These are phyloP conservation scores for Xylariaceae sp. DNA, from an alignment of 2,329 filamentous ascomycete genomes.

Conservation along the genomic window DNA sequence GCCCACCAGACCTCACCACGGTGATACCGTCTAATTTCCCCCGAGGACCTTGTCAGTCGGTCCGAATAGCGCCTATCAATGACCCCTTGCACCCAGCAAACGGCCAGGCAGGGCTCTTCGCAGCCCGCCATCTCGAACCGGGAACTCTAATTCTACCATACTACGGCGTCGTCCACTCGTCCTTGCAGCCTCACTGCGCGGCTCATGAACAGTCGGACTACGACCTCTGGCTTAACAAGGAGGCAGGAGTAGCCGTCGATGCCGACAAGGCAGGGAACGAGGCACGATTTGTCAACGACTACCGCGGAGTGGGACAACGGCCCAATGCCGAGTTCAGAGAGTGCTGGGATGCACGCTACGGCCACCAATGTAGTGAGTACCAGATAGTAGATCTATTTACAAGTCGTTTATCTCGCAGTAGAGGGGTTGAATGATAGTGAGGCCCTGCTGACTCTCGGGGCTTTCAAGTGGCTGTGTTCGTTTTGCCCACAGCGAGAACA, in stretches of 20 bases:
- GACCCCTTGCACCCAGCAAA: constrained; percentile 49
- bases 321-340: constrained; percentile 56
- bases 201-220: constrained; percentile 50
- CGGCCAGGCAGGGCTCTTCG: constrained; percentile 57
- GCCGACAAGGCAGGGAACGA: constrained; percentile 56
- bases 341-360: constrained; percentile 48
- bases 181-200: constrained; percentile 24
- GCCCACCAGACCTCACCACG: constrained; percentile 24
- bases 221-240: constrained; percentile 58
- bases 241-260: constrained; percentile 54
- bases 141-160: constrained; percentile 57
- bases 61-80: constrained; percentile 50
- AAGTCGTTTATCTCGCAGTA: too few relatives aligned
- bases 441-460: constrained; percentile 6
- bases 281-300: constrained; percentile 63
- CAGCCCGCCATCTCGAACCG: constrained; percentile 46
- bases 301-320: constrained; percentile 48
- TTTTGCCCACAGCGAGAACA: constrained; percentile 41
- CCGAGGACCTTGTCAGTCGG: constrained; percentile 42
- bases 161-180: constrained; percentile 52
- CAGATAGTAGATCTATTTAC: too few relatives aligned
- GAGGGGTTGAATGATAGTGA: too few relatives aligned
- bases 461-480: constrained; percentile 36
- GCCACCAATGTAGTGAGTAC: constrained; percentile 47
- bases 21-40: constrained; percentile 33